These are phyloP conservation scores for Gigaspora rosea DNA, from an alignment of 192 early-diverging fungal species.

Conservation along the genomic window DNA sequence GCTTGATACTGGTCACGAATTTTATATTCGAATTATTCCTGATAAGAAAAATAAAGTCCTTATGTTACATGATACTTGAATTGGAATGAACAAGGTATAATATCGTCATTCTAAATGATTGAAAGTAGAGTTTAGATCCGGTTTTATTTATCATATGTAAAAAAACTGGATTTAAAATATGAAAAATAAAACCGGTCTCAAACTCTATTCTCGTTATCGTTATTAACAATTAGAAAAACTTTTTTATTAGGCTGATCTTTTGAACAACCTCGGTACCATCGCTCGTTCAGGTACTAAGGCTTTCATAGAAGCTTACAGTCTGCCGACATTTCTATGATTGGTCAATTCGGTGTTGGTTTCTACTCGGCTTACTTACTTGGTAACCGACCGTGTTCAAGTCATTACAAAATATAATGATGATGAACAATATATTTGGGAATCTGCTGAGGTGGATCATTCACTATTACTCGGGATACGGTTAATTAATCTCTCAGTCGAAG, in stretches of 20 bases:
- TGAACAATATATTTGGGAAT: slow-evolving; percentile 96
- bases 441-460: slow-evolving; percentile 87
- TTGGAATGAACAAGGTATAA: slow-evolving; percentile 85
- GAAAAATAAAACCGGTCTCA: too few relatives aligned
- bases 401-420: slow-evolving; percentile 98
- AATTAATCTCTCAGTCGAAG: slow-evolving; percentile 93
- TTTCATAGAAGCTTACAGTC: slow-evolving; percentile 97
- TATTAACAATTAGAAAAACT: background rate
- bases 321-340: slow-evolving; percentile 99
- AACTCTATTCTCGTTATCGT: too few relatives aligned
- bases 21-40: slow-evolving; percentile 93
- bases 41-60: slow-evolving; percentile 85
- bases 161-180: too few relatives aligned
- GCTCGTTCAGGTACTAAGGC: too few relatives aligned
- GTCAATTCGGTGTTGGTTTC: slow-evolving; percentile 99
- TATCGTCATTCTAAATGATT: too few relatives aligned
- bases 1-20: slow-evolving; percentile 90
- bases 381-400: too few relatives aligned
- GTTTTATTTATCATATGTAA: too few relatives aligned
- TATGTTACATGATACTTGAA: slow-evolving; percentile 86
- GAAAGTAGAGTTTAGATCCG: too few relatives aligned
- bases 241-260: slow-evolving; percentile 69
- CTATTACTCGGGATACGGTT: slow-evolving; percentile 90
- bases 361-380: slow-evolving; percentile 99
- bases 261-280: slow-evolving; percentile 99